phyloP scores from a whole-genome alignment of 176 grass and related monocot species.

The Thalia dealbata region DNA sequence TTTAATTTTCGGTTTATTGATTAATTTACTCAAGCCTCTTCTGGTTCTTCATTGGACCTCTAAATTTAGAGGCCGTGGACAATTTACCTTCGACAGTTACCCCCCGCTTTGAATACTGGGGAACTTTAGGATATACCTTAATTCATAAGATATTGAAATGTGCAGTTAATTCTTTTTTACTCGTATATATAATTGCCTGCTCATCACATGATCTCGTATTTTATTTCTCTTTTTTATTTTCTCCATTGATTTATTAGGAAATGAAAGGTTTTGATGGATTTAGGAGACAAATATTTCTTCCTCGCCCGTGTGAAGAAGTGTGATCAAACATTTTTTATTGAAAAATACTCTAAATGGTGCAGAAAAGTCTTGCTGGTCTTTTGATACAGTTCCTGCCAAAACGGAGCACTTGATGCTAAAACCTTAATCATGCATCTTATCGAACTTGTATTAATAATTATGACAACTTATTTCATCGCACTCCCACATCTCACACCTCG shows the following conservation, averaged over 20 bases:
- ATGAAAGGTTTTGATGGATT: too few species aligned
- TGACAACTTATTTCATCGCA: too few species aligned
- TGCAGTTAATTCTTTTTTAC: slow-evolving; percentile 22
- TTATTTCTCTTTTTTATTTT: not conserved
- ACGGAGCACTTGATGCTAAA: not conserved
- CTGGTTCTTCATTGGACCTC: not conserved
- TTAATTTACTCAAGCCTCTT: slow-evolving; percentile 3
- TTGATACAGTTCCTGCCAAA: too few species aligned
- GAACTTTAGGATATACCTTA: not conserved
- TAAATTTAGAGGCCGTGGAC: slow-evolving; percentile 5
- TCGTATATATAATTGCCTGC: not conserved
- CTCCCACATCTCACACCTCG: too few species aligned
- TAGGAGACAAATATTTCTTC: too few species aligned
- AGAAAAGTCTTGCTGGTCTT: too few species aligned
- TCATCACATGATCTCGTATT: not conserved
- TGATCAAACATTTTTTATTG: too few species aligned
- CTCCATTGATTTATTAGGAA: too few species aligned
- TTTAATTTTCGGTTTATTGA: not conserved
- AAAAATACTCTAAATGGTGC: too few species aligned
- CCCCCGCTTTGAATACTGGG: not conserved
- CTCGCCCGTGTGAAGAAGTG: too few species aligned
- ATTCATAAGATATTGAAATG: slow-evolving; percentile 14
- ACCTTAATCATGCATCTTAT: not conserved
- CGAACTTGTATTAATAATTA: not conserved
- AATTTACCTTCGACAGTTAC: not conserved